phyloP scores from a whole-genome alignment of 75 land plant genomes.

The Picea sitchensis region DNA sequence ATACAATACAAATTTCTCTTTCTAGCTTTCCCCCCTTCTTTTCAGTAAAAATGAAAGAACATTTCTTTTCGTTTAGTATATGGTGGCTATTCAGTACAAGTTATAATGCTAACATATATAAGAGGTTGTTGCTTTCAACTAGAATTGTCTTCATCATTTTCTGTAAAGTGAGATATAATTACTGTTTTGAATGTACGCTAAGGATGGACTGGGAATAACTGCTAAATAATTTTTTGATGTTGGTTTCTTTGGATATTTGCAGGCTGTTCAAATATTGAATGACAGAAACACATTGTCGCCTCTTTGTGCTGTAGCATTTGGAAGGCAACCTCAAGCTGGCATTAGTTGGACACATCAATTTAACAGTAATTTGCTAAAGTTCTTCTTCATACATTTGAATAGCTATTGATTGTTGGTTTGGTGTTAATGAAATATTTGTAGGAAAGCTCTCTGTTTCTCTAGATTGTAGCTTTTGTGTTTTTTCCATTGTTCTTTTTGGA shows the following conservation, averaged over 20 bases:
- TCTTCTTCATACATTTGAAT: background rate
- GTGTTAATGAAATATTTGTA: background rate
- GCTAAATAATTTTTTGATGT: background rate
- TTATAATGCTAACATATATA: background rate
- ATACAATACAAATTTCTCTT: background rate
- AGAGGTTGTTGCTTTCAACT: background rate
- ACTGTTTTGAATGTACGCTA: background rate
- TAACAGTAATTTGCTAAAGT: background rate
- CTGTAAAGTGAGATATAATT: background rate
- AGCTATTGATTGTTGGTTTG: background rate
- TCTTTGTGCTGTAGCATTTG: conserved; percentile 18
- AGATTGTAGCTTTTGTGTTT: background rate
- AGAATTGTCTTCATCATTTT: background rate
- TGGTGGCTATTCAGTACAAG: background rate
- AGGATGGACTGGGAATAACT: background rate
- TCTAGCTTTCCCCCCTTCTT: background rate
- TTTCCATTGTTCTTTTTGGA: background rate
- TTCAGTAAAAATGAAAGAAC: too few relatives aligned
- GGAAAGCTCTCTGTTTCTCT: background rate
- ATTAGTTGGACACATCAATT: conserved; percentile 26
- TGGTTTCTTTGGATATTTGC: conserved; percentile 6
- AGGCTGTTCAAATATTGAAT: conserved; percentile 24
- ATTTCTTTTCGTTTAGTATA: too few relatives aligned
- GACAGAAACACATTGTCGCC: conserved; percentile 25
- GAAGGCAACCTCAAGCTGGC: conserved; percentile 22